Evolutionary conservation across 139 green algal species (phyloP).

Genomic region (Auxenochlorella protothecoides): DNA sequence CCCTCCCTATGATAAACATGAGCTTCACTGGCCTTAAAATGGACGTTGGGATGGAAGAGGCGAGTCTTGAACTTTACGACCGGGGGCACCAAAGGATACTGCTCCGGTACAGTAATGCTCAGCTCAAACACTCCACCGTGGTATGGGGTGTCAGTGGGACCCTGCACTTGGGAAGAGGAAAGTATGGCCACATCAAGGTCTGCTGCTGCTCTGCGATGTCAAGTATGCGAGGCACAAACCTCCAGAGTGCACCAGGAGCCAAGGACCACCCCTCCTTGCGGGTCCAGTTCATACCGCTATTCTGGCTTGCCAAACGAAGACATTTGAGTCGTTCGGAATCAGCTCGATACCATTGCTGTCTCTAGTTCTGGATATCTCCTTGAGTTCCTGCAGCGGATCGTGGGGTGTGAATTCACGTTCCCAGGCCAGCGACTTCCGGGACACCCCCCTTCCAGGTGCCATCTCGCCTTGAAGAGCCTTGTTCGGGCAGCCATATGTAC

Average conservation of each 20-base stretch:
- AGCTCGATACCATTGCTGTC: constrained; percentile 52
- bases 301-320: constrained; percentile 52
- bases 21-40: constrained; percentile 58
- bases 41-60: constrained; percentile 95
- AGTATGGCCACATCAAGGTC: neutral
- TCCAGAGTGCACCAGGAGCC: neutral
- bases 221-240: neutral
- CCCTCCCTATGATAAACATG: constrained; percentile 8
- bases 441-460: neutral
- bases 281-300: neutral
- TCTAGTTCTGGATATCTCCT: constrained; percentile 32
- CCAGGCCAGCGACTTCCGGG: neutral
- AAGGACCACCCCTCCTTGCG: too few relatives aligned
- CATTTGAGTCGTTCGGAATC: constrained; percentile 60
- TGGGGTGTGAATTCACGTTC: neutral
- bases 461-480: constrained; percentile 5
- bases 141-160: constrained; percentile 78
- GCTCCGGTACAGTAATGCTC: constrained; percentile 66
- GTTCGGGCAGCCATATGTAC: constrained; percentile 2
- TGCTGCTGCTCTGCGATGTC: neutral
- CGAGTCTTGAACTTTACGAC: constrained; percentile 65
- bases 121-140: constrained; percentile 76
- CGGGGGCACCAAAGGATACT: constrained; percentile 77
- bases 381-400: constrained; percentile 48
- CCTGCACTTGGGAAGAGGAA: constrained; percentile 28